phyloP scores from a whole-genome alignment of 2,329 filamentous ascomycete species.

The Xylariaceae sp. region DNA sequence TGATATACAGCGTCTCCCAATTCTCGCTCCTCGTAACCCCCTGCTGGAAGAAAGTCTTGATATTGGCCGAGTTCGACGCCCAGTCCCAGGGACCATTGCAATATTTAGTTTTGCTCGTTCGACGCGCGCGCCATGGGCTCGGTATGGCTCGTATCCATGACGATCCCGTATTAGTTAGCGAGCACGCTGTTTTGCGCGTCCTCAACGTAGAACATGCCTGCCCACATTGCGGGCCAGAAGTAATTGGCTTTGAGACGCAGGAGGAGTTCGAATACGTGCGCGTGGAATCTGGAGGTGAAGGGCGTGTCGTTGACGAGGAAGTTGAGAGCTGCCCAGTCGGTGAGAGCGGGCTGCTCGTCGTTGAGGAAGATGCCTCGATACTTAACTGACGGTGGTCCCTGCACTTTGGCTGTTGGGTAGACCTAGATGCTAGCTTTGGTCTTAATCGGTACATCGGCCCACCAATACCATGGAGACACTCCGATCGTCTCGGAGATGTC shows the following conservation, averaged over 20 bases:
- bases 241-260: slow-evolving; percentile 60
- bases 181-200: slow-evolving; percentile 61
- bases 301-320: slow-evolving; percentile 15
- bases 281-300: slow-evolving; percentile 53
- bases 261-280: slow-evolving; percentile 59
- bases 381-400: slow-evolving; percentile 53
- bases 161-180: slow-evolving; percentile 64
- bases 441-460: slow-evolving; percentile 50
- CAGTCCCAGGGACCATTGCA: slow-evolving; percentile 50
- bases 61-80: slow-evolving; percentile 48
- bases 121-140: slow-evolving; percentile 61
- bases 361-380: slow-evolving; percentile 62
- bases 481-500: slow-evolving; percentile 57
- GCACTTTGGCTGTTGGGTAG: slow-evolving; percentile 41
- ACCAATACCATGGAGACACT: slow-evolving; percentile 58
- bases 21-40: slow-evolving; percentile 47
- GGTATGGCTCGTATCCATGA: slow-evolving; percentile 65
- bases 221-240: slow-evolving; percentile 66
- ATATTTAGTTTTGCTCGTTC: slow-evolving; percentile 27
- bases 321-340: slow-evolving; percentile 10
- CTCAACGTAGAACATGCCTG: slow-evolving; percentile 64
- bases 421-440: slow-evolving; percentile 45
- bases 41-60: slow-evolving; percentile 49
- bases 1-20: slow-evolving; percentile 51
- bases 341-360: slow-evolving; percentile 57